Evolutionary conservation across 805 yeast genomes (phyloP).

Genomic region (Saturnispora quitensis): DNA sequence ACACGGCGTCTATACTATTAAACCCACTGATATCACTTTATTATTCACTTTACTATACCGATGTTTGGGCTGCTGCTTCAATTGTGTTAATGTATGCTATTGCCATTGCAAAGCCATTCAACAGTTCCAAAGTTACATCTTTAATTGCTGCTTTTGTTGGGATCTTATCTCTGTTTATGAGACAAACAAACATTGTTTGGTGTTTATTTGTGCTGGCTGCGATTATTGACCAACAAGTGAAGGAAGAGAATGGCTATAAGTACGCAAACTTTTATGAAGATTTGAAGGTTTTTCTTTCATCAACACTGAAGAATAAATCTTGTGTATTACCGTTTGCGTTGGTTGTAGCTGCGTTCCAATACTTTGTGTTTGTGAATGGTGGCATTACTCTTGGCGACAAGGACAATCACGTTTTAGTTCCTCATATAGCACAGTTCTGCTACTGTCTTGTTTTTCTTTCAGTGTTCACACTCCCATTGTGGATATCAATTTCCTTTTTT

Average conservation of each 20-base stretch:
- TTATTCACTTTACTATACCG: slow-evolving; percentile 80
- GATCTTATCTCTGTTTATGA: slow-evolving; percentile 55
- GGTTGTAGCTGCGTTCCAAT: slow-evolving; percentile 44
- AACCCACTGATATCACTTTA: slow-evolving; percentile 70
- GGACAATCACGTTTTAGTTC: slow-evolving; percentile 62
- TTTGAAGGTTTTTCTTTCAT: slow-evolving; percentile 17
- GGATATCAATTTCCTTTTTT: slow-evolving; percentile 44
- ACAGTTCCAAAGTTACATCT: slow-evolving; percentile 18
- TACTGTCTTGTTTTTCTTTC: slow-evolving; percentile 63
- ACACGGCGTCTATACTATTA: slow-evolving; percentile 30
- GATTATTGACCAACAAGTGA: slow-evolving; percentile 42
- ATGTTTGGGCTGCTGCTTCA: slow-evolving; percentile 79
- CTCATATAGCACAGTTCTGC: slow-evolving; percentile 74
- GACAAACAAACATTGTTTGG: slow-evolving; percentile 95
- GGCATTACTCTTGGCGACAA: slow-evolving; percentile 92
- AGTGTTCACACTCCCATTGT: slow-evolving; percentile 64
- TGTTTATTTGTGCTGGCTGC: slow-evolving; percentile 48
- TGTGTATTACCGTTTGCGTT: slow-evolving; percentile 40
- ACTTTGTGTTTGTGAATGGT: slow-evolving; percentile 57
- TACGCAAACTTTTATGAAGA: slow-evolving; percentile 26
- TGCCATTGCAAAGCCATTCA: slow-evolving; percentile 28
- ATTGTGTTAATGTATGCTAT: slow-evolving; percentile 47
- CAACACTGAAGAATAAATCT: slow-evolving; percentile 26
- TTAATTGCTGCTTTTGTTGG: slow-evolving; percentile 45
- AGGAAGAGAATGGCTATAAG: slow-evolving; percentile 23